Base-by-base conservation (phyloP, 2,329 filamentous ascomycete genomes). In the Xylaria sp. region DNA sequence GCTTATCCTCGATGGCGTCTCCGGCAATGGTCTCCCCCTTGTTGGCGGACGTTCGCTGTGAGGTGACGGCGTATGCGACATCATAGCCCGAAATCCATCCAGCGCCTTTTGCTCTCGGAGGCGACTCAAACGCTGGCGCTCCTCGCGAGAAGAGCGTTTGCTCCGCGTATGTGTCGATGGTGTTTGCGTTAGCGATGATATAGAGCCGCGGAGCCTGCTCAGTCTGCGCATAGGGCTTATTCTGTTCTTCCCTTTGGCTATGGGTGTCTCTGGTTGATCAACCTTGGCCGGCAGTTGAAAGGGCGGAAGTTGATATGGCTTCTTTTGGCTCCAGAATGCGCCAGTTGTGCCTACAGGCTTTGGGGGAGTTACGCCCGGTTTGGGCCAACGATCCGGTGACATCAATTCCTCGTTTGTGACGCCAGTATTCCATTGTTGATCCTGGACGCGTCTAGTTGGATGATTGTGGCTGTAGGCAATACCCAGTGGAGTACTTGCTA, bases 391-490 rank as follows among this genome's bases (percentile, higher is more conserved):
- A 12, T 66, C 70, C 0, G 74, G 74, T 6, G 74, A 72, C 62
- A 74, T 64, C 18, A 77, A 65, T 28, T 74, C 71, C 44, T 70
- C 69, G 37, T 15, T 63, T 12, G 66, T 68, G 28, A 70, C 57
- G 28, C 74, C 67, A 1, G 55, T 65, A 51, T 72, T 69, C 76
- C 76, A 77, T 25, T 76, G 74, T 28, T 72, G 68, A 41, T 71
- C 69, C 52, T 65, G 56, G 15, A 46, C 37, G 20, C 66, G 71
- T 46, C 71, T 70, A 48, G 72, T 68, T 68, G 73, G 69, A 52
- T 75, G 28, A 10, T 74, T 70, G 20, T 79, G 75, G 46, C 74
- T 74, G 34, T 77, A 75, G 12, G 75, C 70, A 46, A 79, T 78
- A 5, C 77, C 78, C 0, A 79, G 50, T 8, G 76, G 75, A 65